Conservation (phyloP, 2,329 filamentous ascomycete species). For the Septoria petroselini region DNA sequence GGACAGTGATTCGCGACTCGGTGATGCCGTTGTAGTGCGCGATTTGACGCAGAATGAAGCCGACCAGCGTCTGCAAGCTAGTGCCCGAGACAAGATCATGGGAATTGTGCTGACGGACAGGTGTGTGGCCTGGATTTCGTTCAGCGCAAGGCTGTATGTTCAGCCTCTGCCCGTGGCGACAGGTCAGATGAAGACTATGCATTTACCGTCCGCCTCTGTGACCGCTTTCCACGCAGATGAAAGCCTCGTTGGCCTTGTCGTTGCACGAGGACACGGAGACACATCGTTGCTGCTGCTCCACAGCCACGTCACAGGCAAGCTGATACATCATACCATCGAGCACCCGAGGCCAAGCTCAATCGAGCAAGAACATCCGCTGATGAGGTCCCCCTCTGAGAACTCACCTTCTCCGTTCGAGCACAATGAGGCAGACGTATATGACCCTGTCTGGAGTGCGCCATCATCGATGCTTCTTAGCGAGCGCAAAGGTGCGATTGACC, state of each 20-base stretch:
- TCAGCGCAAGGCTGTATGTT: constrained; percentile 18
- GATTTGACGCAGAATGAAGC: constrained; percentile 13
- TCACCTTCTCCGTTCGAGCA: too few relatives aligned
- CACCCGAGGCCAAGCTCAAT: too few relatives aligned
- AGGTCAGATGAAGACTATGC: not conserved
- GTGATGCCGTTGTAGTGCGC: constrained; percentile 17
- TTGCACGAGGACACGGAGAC: not conserved
- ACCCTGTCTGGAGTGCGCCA: too few relatives aligned
- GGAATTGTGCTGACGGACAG: constrained; percentile 13
- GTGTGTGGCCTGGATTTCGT: constrained; percentile 18
- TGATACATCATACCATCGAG: not conserved
- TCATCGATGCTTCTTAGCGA: too few relatives aligned
- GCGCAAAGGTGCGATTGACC: too few relatives aligned
- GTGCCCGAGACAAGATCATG: constrained; percentile 22
- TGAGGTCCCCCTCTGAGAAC: too few relatives aligned
- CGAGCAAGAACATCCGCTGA: too few relatives aligned
- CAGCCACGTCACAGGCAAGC: not conserved
- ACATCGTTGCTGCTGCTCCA: not conserved
- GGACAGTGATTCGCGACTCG: constrained; percentile 1
- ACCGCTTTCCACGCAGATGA: constrained; percentile 4
- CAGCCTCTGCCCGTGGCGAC: not conserved
- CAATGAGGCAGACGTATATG: too few relatives aligned
- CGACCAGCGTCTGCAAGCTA: constrained; percentile 6
- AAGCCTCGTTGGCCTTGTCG: not conserved
- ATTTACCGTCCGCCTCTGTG: not conserved